These are phyloP conservation scores for Meripilus lineatus DNA, from an alignment of 1,284 basidiomycete species.

Conservation along the genomic window DNA sequence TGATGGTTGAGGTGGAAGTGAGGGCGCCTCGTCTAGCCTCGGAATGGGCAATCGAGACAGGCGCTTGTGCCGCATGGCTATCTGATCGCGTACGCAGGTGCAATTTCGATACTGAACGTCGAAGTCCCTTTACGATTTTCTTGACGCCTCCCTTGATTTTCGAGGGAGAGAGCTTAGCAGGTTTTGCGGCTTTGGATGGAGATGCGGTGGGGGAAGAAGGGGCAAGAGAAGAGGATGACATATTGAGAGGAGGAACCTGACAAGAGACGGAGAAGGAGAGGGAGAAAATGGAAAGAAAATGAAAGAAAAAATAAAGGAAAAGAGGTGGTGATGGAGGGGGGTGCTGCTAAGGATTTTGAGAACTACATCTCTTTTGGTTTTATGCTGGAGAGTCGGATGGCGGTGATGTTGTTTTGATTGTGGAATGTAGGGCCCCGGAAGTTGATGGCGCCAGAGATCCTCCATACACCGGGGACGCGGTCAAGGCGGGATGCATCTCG, in stretches of 20 bases:
- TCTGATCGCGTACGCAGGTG: no score
- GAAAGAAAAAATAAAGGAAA: neutral
- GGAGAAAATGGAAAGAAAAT: neutral
- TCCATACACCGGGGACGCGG: neutral
- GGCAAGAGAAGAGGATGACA: neutral
- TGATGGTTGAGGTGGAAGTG: neutral
- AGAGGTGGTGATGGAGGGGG: neutral
- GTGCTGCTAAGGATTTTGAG: neutral
- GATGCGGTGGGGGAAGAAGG: neutral
- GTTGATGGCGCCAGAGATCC: neutral
- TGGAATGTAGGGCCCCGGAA: neutral
- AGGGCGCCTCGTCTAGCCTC: no score
- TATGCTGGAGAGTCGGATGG: no score
- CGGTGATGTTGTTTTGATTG: neutral
- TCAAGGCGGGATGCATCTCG: neutral
- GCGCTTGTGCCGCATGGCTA: no score
- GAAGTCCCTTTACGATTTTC: neutral
- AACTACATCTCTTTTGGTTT: no score
- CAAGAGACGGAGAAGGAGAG: neutral
- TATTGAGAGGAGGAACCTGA: neutral
- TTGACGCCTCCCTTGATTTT: neutral
- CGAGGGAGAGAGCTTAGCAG: neutral
- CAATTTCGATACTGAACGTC: neutral
- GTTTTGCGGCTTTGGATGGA: neutral
- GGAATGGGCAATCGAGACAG: no score